Percentiles rank a stretch among this genome's conserved stretches.
These are phyloP conservation scores for Pharnaceum exiguum DNA, from an alignment of 148 eudicot genomes.

Conservation along the genomic window DNA sequence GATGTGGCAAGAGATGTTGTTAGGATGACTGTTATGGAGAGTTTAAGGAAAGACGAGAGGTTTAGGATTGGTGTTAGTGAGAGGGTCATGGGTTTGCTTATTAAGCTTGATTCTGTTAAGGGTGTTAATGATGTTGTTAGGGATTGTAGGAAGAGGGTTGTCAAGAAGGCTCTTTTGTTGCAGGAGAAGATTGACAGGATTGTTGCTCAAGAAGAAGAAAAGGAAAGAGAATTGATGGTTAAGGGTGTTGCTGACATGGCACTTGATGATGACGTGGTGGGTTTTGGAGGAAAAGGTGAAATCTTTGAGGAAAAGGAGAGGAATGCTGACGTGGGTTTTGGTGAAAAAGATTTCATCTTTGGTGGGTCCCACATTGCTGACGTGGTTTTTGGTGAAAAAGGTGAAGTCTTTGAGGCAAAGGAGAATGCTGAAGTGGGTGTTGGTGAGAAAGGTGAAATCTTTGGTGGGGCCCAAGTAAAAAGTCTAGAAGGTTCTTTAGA, in stretches of 20 bases:
- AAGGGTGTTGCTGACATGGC: no score
- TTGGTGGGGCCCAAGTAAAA: no score
- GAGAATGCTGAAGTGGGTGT: neutral
- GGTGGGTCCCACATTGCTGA: no score
- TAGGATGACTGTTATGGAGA: constrained; percentile 33
- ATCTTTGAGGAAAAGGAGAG: neutral
- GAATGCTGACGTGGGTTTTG: neutral
- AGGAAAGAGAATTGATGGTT: no score
- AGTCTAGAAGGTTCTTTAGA: no score
- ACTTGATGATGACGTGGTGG: neutral
- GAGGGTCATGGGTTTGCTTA: constrained; percentile 50
- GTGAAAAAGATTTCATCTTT: no score
- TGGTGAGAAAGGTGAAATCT: neutral
- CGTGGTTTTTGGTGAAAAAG: neutral
- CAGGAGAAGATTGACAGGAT: constrained; percentile 56
- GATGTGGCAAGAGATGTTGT: constrained; percentile 40
- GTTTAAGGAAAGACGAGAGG: constrained; percentile 38
- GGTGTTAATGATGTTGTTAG: constrained; percentile 47
- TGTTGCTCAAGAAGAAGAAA: constrained; percentile 3
- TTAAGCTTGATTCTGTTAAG: constrained; percentile 59
- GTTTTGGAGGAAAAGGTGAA: no score
- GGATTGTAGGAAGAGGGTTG: constrained; percentile 50
- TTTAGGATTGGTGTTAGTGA: no score
- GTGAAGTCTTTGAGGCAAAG: no score
- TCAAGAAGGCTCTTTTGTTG: constrained; percentile 45